Evolutionary conservation across 306 rosid species (phyloP).

Genomic region (Cucumis cinereus): DNA sequence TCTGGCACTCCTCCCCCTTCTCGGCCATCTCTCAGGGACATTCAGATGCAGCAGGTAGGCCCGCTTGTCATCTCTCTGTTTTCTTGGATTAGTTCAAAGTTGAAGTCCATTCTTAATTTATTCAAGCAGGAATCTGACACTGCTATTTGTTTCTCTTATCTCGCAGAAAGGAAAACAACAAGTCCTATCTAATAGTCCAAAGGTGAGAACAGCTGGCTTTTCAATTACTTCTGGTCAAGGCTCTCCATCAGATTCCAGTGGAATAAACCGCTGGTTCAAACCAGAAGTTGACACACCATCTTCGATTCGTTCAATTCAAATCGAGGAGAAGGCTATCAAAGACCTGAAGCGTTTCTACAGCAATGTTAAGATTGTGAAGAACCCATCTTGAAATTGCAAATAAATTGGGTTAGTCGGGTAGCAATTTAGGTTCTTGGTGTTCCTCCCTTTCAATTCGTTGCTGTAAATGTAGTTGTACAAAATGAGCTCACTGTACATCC

Average conservation of each 20-base stretch:
- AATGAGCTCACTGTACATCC: conserved; percentile 9
- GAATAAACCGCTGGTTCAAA: conserved; percentile 80
- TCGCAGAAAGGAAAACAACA: conserved; percentile 53
- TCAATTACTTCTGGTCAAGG: conserved; percentile 50
- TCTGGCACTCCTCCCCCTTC: conserved; percentile 83
- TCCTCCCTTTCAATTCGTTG: background rate
- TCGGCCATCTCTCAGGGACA: conserved; percentile 74
- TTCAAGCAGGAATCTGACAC: background rate
- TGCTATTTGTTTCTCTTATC: conserved; percentile 10
- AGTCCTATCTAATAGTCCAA: conserved; percentile 59
- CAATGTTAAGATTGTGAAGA: conserved; percentile 71
- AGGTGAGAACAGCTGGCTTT: conserved; percentile 65
- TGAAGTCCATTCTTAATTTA: background rate
- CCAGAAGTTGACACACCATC: conserved; percentile 78
- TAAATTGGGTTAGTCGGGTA: background rate
- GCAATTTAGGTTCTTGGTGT: conserved; percentile 2
- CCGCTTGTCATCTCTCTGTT: background rate
- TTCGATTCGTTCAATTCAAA: conserved; percentile 84
- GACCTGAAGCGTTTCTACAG: conserved; percentile 91
- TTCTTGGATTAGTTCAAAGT: background rate
- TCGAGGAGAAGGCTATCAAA: conserved; percentile 93
- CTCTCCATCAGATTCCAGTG: conserved; percentile 63
- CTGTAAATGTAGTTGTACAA: conserved; percentile 9
- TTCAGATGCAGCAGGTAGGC: conserved; percentile 83
- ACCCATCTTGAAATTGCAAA: conserved; percentile 17